phyloP scores from a whole-genome alignment of 768 basidiomycete genomes.

The Lyophyllum semitale region DNA sequence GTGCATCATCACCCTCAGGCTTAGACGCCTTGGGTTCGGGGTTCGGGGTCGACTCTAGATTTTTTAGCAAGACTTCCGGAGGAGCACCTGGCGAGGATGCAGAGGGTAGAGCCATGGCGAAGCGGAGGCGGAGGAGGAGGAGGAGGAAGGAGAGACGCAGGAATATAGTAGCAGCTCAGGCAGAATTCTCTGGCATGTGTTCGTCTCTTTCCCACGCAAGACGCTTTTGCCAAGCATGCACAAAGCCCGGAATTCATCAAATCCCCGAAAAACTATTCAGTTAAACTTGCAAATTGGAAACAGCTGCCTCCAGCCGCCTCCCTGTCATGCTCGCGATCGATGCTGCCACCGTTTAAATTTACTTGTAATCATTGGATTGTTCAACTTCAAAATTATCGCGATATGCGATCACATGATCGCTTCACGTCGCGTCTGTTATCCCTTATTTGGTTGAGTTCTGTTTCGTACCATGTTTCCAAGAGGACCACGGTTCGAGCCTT shows the following conservation, averaged over 20 bases:
- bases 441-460: conserved; percentile 11
- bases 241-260: no score
- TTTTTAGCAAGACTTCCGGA: not conserved
- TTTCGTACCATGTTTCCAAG: conserved; percentile 44
- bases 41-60: conserved; percentile 7
- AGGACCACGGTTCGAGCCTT: conserved; percentile 46
- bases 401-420: conserved; percentile 12
- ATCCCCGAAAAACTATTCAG: conserved; percentile 3
- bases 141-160: conserved; percentile 1
- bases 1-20: conserved; percentile 15
- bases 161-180: conserved; percentile 5
- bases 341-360: no score
- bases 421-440: conserved; percentile 18
- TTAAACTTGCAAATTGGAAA: not conserved
- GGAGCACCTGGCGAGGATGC: conserved; percentile 8
- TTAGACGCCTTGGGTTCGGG: not conserved
- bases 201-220: conserved; percentile 15
- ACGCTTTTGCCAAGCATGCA: conserved; percentile 11
- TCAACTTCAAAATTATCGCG: not conserved
- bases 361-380: no score
- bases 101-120: conserved; percentile 16
- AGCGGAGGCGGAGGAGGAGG: not conserved
- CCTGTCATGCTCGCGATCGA: not conserved
- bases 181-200: conserved; percentile 17
- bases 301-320: not conserved